A percentile compares a stretch with the other conserved stretches of the same genome.
Evolutionary conservation across 108 stramenopile genomes (phyloP).

Genomic region (Discostella pseudostelligera): DNA sequence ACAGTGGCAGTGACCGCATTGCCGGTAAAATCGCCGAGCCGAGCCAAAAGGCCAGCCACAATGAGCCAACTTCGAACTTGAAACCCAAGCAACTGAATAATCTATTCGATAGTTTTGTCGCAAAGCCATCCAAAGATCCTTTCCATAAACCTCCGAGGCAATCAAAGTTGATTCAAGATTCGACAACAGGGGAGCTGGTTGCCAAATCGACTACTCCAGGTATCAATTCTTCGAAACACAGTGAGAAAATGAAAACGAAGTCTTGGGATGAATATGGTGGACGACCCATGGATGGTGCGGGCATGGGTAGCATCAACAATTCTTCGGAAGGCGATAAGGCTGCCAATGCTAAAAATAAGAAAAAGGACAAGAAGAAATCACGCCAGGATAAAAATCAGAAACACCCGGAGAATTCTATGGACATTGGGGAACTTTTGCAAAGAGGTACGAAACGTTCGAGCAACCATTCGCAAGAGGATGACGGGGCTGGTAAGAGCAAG

Average conservation of each 20-base stretch:
- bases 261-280: slow-evolving; percentile 31
- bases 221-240: background rate
- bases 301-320: background rate
- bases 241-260: background rate
- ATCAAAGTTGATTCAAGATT: slow-evolving; percentile 12
- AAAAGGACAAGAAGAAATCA: slow-evolving; percentile 7
- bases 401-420: too few species aligned
- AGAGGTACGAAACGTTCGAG: slow-evolving; percentile 16
- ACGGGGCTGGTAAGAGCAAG: background rate
- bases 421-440: background rate
- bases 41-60: background rate
- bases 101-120: slow-evolving; percentile 5
- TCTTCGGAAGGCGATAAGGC: background rate
- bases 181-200: background rate
- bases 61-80: slow-evolving; percentile 4
- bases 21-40: slow-evolving; percentile 3
- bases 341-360: slow-evolving; percentile 9
- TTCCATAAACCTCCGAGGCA: slow-evolving; percentile 4
- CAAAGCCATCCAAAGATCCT: background rate
- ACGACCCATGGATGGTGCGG: slow-evolving; percentile 3
- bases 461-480: background rate
- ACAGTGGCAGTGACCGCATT: background rate
- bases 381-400: slow-evolving; percentile 8
- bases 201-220: background rate
- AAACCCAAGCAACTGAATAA: slow-evolving; percentile 4